phyloP scores from a whole-genome alignment of 768 basidiomycete species.

The Trametes punicea region DNA sequence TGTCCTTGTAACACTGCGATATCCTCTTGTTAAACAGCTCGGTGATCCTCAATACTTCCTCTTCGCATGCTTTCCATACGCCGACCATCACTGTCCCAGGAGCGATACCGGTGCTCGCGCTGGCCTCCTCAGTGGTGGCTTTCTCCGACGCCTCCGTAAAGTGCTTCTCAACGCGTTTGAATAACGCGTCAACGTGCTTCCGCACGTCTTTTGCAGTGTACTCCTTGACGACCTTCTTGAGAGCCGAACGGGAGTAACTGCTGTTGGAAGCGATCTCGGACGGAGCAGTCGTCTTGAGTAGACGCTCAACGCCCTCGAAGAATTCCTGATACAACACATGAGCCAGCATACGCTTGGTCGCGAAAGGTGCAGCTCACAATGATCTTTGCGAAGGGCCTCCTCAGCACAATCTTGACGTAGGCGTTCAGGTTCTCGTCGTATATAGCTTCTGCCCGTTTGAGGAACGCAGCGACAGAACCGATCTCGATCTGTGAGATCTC shows the following conservation, averaged over 20 bases:
- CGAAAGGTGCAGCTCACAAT: slow-evolving; percentile 52
- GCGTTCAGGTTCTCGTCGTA: slow-evolving; percentile 88
- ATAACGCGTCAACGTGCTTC: slow-evolving; percentile 81
- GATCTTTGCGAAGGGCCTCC: slow-evolving; percentile 82
- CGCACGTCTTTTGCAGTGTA: slow-evolving; percentile 85
- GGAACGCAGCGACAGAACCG: slow-evolving; percentile 57
- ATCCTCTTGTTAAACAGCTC: slow-evolving; percentile 68
- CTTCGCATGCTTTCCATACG: slow-evolving; percentile 91
- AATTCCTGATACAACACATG: slow-evolving; percentile 63
- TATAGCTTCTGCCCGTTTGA: slow-evolving; percentile 71
- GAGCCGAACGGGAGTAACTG: slow-evolving; percentile 67
- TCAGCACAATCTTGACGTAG: slow-evolving; percentile 84
- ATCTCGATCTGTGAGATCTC: slow-evolving; percentile 74
- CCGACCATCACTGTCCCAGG: slow-evolving; percentile 69
- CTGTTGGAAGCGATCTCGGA: slow-evolving; percentile 72
- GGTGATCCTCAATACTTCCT: slow-evolving; percentile 72
- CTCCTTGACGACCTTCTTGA: slow-evolving; percentile 87
- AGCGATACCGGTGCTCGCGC: slow-evolving; percentile 46
- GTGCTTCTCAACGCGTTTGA: slow-evolving; percentile 94
- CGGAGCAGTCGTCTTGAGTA: slow-evolving; percentile 75
- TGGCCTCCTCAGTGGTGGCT: slow-evolving; percentile 48
- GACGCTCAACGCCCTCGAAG: slow-evolving; percentile 89
- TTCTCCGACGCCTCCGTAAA: slow-evolving; percentile 82
- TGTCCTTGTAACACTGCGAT: slow-evolving; percentile 74
- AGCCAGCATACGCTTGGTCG: not conserved